Evolutionary conservation across 2,329 filamentous ascomycete genomes (phyloP).

Genomic region (Ophiostoma sp.): DNA sequence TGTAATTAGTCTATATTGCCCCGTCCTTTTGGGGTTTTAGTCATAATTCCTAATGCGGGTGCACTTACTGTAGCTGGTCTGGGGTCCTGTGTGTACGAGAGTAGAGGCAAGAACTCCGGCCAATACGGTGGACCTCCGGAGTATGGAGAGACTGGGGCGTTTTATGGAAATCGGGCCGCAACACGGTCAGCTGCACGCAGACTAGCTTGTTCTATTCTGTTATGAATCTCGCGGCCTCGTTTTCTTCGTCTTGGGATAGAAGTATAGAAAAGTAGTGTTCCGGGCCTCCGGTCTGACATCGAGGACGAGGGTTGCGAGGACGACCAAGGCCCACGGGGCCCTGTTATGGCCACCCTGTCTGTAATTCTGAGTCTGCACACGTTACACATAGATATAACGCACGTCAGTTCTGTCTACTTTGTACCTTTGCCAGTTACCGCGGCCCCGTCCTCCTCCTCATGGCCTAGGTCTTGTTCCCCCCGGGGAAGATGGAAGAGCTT

Average conservation of each 20-base stretch:
- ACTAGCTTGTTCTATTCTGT: background rate
- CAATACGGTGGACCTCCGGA: conserved; percentile 1
- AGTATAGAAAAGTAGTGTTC: background rate
- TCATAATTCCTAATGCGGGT: background rate
- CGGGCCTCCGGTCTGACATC: background rate
- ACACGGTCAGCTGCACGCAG: conserved; percentile 9
- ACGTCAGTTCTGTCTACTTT: too few species aligned
- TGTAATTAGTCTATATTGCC: background rate
- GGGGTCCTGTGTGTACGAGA: background rate
- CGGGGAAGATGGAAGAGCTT: background rate
- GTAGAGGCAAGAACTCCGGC: background rate
- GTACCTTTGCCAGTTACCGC: background rate
- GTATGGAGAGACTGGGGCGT: conserved; percentile 13
- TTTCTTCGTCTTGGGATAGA: background rate
- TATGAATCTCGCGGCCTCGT: background rate
- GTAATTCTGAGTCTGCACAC: background rate
- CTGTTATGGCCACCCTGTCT: background rate
- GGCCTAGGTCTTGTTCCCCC: background rate
- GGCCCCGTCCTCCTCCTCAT: background rate
- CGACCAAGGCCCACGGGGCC: background rate
- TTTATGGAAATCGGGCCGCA: conserved; percentile 10
- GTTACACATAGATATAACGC: too few species aligned
- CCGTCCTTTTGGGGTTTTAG: background rate
- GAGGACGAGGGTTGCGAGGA: background rate
- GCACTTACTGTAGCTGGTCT: background rate